Conservation (phyloP, 331 rosid species). For the Malus hybrid region DNA sequence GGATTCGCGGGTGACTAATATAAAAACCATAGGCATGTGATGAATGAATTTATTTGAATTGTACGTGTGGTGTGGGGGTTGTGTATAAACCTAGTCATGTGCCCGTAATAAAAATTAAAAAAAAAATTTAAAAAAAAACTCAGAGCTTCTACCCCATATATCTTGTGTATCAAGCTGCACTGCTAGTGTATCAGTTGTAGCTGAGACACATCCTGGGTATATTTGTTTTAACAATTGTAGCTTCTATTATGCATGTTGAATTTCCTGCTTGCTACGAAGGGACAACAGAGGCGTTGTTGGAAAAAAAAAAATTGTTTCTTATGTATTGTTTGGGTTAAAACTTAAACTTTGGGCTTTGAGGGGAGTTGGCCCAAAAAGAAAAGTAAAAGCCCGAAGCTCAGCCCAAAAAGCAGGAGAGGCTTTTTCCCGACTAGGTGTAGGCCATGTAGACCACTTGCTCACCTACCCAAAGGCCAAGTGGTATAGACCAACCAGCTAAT, state of each 20-base stretch:
- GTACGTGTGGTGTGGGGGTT: not conserved
- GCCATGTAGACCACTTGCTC: too few species aligned
- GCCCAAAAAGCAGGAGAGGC: too few species aligned
- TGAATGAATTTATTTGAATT: not conserved
- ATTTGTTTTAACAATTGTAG: not conserved
- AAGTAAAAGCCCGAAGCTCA: too few species aligned
- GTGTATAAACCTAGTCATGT: not conserved
- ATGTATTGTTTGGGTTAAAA: too few species aligned
- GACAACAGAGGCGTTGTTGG: not conserved
- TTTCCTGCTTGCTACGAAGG: not conserved
- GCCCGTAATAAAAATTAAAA: not conserved
- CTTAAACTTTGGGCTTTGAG: too few species aligned
- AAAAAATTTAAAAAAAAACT: too few species aligned
- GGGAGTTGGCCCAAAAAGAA: too few species aligned
- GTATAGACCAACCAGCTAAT: too few species aligned
- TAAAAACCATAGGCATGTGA: not conserved
- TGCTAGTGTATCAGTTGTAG: not conserved
- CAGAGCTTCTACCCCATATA: not conserved
- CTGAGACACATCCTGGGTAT: not conserved
- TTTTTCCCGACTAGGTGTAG: too few species aligned
- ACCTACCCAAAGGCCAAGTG: too few species aligned
- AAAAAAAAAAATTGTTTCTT: not conserved
- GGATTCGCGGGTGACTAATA: too few species aligned
- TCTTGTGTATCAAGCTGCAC: not conserved
- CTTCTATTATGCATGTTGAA: not conserved